A percentile compares a stretch with the other conserved stretches of the same genome.
phyloP scores from a whole-genome alignment of 768 basidiomycete species.

The Clavulina sp. region DNA sequence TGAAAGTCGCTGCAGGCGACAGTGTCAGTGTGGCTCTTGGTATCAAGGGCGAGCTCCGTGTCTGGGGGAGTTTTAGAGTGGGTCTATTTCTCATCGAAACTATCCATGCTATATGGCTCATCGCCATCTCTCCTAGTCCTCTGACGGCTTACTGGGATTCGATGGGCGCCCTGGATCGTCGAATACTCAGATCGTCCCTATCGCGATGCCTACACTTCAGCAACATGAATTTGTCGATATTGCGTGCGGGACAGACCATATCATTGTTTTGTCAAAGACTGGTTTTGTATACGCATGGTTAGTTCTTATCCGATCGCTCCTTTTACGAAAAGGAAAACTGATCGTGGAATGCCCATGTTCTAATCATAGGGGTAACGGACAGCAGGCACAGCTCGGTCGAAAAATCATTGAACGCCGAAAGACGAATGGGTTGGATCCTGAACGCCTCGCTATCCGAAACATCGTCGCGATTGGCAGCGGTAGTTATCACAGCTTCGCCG shows the following conservation, averaged over 20 bases:
- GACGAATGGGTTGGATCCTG: conserved; percentile 77
- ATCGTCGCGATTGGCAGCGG: conserved; percentile 64
- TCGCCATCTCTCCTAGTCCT: conserved; percentile 5
- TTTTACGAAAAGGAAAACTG: neutral
- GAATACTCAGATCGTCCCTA: conserved; percentile 50
- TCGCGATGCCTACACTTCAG: conserved; percentile 18
- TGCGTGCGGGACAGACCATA: conserved; percentile 74
- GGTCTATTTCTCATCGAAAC: conserved; percentile 8
- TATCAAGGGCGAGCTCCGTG: conserved; percentile 59
- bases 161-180: conserved; percentile 32
- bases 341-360: too few species aligned
- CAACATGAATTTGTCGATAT: conserved; percentile 43
- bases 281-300: conserved; percentile 71
- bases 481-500: conserved; percentile 75
- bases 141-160: conserved; percentile 74
- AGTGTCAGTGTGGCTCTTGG: conserved; percentile 76
- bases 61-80: conserved; percentile 86
- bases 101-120: neutral
- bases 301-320: neutral
- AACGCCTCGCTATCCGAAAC: conserved; percentile 62
- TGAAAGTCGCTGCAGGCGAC: conserved; percentile 70
- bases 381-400: conserved; percentile 81
- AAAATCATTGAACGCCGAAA: conserved; percentile 78
- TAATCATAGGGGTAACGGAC: conserved; percentile 45
- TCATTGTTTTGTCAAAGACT: conserved; percentile 73